Evolutionary conservation across 768 basidiomycete species (phyloP), one percentile per base, ranked within the genome.

Genomic region (Hysterangium stoloniferum): DNA sequence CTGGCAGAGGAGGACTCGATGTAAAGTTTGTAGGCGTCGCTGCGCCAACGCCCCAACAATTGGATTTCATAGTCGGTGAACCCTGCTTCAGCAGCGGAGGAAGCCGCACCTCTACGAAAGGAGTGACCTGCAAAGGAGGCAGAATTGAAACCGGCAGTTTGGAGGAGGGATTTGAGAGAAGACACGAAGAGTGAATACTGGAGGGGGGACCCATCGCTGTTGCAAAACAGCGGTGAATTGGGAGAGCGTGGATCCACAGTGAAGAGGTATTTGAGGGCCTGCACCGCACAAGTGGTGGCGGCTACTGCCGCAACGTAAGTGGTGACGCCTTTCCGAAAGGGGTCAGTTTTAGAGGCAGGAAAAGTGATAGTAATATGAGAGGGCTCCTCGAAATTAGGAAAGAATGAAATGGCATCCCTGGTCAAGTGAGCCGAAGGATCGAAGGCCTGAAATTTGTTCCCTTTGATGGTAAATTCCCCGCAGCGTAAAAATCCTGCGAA

Each of bases 311-410:
- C 51, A n/a, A 66, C 35, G 40, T 42, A 42, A 3, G 64, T 56
- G 6, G 54, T 36, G 31, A 62, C 54, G 1, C 64, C 61, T 32
- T 55, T 55, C 4, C 65, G 56, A 48, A 70, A 71, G 2, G 66
- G 67, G 57, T 69, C 66, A 6, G 68, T 69, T 45, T 71, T 71
- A 1, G 68, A 69, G 2, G 59, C 52, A 4, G 67, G 66, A 1
- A 71, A 56, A 8, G 57, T 56, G 28, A 68, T 57, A n/a, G 37
- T 32, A 20, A 64, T n/a, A 27, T 44, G 17, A 27, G 22, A 24
- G 34, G 64, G 54, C 12, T 54, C 13, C 2, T 59, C 52, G 12
- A 63, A 40, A 24, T 51, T 52, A 8, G 65, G 65, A 20, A 62
- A 19, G 54, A 68, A 68, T n/a, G 53, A 41, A 24, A 68, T 49